Evolutionary conservation across 345 rosid species (phyloP), one percentile per base, ranked within the genome.

Genomic region (Diplotaxis tenuifolia): DNA sequence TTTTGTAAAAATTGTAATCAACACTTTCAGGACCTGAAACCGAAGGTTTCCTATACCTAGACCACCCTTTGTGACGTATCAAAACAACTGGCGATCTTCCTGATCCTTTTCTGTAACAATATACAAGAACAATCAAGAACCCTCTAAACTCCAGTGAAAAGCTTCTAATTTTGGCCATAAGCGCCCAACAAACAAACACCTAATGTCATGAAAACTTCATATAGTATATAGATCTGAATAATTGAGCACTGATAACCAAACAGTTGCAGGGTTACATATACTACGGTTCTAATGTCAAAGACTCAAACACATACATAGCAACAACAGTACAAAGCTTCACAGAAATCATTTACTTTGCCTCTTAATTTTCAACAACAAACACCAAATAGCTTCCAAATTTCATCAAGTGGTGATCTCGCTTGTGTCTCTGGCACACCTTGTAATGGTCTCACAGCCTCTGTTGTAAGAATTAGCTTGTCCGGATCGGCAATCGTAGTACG

Each of bases 401-500:
- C 29, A 38, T 79, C 85, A 87, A 28, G 78, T 64, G 11, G 71
- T 83, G 75, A 68, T 80, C 73, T 73, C 88, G 23, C 47, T 76
- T 28, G 81, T 80, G 59, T 77, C 54, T 47, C 54, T 16, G 21
- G 54, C 54, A 16, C 54, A 47, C 54, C 54, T 47, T 16, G 54
- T 47, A 16, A 47, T 47, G 54, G 54, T 47, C 10, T 47, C 54
- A 16, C 54, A 47, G 21, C 54, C 54, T 16, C 54, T 47, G 21
- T 8, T 8, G 54, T 47, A 47, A 16, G 54, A 47, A 47, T 47
- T 47, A 47, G 54, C 96, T 62, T 79, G 83, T 11, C 84, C 84
- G 7, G 82, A 83, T 21, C 74, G 88, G 36, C 99, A 95, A 71
- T 80, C 87, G 79, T 95, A 89, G 84, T 95, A 92, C 6, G 99